Percentiles rank a stretch among this genome's conserved stretches.
Evolutionary conservation across 2,329 filamentous ascomycete species (phyloP).

Genomic region (Phaeosphaeria sp.): DNA sequence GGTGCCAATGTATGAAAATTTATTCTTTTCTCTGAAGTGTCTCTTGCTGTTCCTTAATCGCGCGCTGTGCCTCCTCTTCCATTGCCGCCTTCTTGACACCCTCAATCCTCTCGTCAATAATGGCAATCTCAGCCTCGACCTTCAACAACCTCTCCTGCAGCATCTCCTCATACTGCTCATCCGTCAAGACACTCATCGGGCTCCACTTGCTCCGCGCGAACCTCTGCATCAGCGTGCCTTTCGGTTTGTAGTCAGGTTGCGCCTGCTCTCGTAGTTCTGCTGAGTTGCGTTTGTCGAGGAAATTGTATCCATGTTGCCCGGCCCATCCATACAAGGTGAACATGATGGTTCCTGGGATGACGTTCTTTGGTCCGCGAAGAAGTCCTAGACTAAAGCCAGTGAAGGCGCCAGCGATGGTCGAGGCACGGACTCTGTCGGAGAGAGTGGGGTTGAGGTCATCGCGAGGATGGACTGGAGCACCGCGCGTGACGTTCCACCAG

Average conservation of each 20-base stretch:
- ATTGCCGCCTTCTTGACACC: constrained; percentile 48
- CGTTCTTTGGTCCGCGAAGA: constrained; percentile 53
- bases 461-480: constrained; percentile 24
- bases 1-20: not conserved
- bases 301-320: constrained; percentile 65
- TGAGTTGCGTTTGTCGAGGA: constrained; percentile 56
- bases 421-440: constrained; percentile 70
- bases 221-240: constrained; percentile 56
- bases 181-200: constrained; percentile 72
- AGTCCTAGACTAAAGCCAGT: constrained; percentile 64
- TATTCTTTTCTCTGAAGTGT: not conserved
- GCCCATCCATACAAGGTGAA: constrained; percentile 64
- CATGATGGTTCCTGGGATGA: constrained; percentile 64
- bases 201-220: constrained; percentile 71
- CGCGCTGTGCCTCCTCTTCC: constrained; percentile 23
- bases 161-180: constrained; percentile 75
- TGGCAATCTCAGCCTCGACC: constrained; percentile 77
- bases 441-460: constrained; percentile 58
- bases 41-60: constrained; percentile 11
- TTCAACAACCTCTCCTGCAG: constrained; percentile 73
- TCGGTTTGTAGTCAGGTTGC: constrained; percentile 35
- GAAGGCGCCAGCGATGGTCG: constrained; percentile 73
- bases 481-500: constrained; percentile 40
- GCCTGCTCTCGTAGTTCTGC: constrained; percentile 44
- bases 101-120: constrained; percentile 78